Base-by-base conservation (phyloP, 2,329 filamentous ascomycete species). In the Aureobasidium namibiae region DNA sequence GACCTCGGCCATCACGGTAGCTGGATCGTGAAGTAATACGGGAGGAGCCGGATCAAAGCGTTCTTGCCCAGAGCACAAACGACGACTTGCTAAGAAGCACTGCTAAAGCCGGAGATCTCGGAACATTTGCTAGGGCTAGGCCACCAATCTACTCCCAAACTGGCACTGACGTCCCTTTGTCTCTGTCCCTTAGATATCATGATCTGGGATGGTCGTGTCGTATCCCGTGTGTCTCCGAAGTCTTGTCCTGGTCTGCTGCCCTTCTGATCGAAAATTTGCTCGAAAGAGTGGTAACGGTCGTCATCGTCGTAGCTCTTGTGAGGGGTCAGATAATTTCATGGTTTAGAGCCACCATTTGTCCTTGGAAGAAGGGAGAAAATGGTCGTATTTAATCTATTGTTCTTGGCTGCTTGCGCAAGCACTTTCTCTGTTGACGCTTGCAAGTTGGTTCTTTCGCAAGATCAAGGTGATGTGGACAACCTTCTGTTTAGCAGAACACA, bases 1-100 rank as follows among this genome's bases (percentile, higher is more conserved):
- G 52, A 56, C 52, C 52, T 56, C 52, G 52, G 52, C 52, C 52
- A 56, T 56, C 52, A 56, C 18, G 52, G 52, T 56, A 45, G 26
- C 16, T 34, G 36, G 24, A 56, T 56, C 52, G 31, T 56, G 39
- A 45, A 56, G 38, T 56, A 39, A 56, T 39, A 56, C 52, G 52
- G 52, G 36, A 36, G 18, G 36, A 45, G 38, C 39, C 52, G 52
- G 52, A 45, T 39, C 9, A 44, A 34, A 41, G 49, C 38, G 52
- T 16, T n/a, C 29, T n/a, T 44, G 29, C 39, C 52, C 29, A 56
- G 50, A 50, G 16, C 31, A 9, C n/a, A 24, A 23, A 38, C 33
- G 46, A 33, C 26, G 16, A 21, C 23, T 16, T 41, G 38, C 36
- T 54, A 54, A 23, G 24, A 21, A 41, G 33, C 50, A 23, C 36